Conservation (phyloP, 495 filamentous ascomycete genomes). For the Zalerion maritima region DNA sequence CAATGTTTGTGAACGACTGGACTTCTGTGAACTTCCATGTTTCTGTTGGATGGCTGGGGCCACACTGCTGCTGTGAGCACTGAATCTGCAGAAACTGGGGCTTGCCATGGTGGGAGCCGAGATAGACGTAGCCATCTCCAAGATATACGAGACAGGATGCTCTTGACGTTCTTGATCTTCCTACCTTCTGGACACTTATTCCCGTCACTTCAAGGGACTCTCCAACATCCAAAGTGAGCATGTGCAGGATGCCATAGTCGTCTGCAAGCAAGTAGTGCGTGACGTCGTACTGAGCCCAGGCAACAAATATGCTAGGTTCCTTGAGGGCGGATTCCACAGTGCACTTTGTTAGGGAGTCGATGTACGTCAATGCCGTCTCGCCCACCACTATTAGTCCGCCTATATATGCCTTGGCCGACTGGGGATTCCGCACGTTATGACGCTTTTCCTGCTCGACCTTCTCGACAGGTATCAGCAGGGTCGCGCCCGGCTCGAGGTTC, state of each 20-base stretch:
- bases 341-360: conserved; percentile 55
- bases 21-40: too few species aligned
- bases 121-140: conserved; percentile 57
- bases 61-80: too few species aligned
- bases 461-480: conserved; percentile 72
- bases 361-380: conserved; percentile 71
- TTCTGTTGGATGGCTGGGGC: too few species aligned
- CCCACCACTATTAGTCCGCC: conserved; percentile 73
- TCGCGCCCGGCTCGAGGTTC: conserved; percentile 57
- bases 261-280: conserved; percentile 77
- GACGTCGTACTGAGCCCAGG: conserved; percentile 73
- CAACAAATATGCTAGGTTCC: conserved; percentile 66
- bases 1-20: conserved; percentile 72
- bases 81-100: conserved; percentile 65
- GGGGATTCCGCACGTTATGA: conserved; percentile 34
- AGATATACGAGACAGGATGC: conserved; percentile 69
- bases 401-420: conserved; percentile 30
- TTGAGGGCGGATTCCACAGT: conserved; percentile 44
- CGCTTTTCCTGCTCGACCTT: conserved; percentile 34
- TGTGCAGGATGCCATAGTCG: conserved; percentile 69
- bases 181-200: conserved; percentile 54
- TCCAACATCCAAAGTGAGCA: conserved; percentile 60
- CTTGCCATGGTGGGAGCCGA: conserved; percentile 86
- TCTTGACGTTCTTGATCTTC: conserved; percentile 54
- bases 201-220: conserved; percentile 38